Percentiles rank a stretch among this genome's conserved stretches.
phyloP scores from a whole-genome alignment of 371 early-diverging fungal genomes.

The Mucor velutinosus region DNA sequence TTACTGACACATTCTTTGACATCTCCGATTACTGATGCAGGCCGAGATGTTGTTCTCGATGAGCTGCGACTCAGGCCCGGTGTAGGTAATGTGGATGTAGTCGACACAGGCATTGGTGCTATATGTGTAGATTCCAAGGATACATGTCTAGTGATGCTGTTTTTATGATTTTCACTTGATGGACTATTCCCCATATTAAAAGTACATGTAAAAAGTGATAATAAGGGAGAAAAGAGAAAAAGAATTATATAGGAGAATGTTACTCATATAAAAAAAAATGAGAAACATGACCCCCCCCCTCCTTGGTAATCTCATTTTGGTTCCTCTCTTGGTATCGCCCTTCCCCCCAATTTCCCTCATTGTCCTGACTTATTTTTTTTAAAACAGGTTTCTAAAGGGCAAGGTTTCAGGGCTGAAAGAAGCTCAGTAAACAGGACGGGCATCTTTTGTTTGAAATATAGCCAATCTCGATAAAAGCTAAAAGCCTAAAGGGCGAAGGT shows the following conservation, averaged over 20 bases:
- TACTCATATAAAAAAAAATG: neutral
- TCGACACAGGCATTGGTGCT: neutral
- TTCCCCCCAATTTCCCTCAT: neutral
- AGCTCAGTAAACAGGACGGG: neutral
- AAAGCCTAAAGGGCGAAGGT: too few relatives aligned
- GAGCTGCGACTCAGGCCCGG: slow-evolving; percentile 1
- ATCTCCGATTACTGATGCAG: slow-evolving; percentile 9
- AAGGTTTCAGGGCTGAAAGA: slow-evolving; percentile 11
- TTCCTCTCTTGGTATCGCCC: neutral
- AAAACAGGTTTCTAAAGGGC: slow-evolving; percentile 9
- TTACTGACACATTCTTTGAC: slow-evolving; percentile 1
- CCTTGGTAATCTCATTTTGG: neutral
- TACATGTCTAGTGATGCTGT: neutral
- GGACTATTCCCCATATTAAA: slow-evolving; percentile 8
- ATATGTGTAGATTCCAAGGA: neutral
- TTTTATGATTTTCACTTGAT: neutral
- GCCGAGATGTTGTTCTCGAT: neutral
- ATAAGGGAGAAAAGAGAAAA: neutral
- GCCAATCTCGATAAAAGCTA: neutral
- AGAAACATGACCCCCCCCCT: neutral
- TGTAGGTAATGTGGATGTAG: neutral
- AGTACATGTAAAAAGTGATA: neutral
- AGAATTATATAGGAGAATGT: neutral
- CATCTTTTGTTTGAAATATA: neutral
- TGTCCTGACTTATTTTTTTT: neutral